Conservation (phyloP, 2,329 filamentous ascomycete genomes). For the Diaporthe eres region DNA sequence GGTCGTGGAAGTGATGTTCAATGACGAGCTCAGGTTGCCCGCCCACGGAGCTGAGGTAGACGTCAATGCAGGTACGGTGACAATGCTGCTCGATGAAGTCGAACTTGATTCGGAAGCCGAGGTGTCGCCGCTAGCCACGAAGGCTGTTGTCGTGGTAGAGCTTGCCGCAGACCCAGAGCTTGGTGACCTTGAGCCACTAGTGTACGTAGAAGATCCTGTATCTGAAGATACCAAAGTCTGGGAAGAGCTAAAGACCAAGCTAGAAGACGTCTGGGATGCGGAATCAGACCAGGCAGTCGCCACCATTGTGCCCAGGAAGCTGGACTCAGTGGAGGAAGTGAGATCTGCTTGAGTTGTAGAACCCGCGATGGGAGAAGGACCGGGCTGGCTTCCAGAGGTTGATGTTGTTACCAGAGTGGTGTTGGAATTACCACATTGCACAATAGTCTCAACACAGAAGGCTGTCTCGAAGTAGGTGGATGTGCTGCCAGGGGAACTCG, state of each 20-base stretch:
- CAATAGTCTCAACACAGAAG: background rate
- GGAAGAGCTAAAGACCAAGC: background rate
- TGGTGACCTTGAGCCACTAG: background rate
- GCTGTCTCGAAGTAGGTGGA: background rate
- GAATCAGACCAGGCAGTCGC: background rate
- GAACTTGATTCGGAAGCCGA: background rate
- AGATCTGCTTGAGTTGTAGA: background rate
- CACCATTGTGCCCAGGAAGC: background rate
- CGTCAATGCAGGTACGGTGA: too few species aligned
- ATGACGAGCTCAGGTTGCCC: background rate
- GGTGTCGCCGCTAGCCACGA: background rate
- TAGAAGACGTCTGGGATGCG: background rate
- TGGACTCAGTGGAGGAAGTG: background rate
- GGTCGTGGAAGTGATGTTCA: background rate
- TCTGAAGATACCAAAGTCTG: background rate
- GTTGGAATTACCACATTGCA: background rate
- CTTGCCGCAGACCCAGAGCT: background rate
- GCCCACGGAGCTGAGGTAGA: background rate
- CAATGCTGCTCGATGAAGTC: background rate
- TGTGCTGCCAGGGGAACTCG: background rate
- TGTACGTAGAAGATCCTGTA: background rate
- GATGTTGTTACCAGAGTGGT: background rate
- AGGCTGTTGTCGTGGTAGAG: background rate
- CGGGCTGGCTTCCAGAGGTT: background rate
- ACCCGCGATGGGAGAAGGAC: background rate